Evolutionary conservation across 352 stramenopile genomes (phyloP).

Genomic region (Pythium folliculosum): DNA sequence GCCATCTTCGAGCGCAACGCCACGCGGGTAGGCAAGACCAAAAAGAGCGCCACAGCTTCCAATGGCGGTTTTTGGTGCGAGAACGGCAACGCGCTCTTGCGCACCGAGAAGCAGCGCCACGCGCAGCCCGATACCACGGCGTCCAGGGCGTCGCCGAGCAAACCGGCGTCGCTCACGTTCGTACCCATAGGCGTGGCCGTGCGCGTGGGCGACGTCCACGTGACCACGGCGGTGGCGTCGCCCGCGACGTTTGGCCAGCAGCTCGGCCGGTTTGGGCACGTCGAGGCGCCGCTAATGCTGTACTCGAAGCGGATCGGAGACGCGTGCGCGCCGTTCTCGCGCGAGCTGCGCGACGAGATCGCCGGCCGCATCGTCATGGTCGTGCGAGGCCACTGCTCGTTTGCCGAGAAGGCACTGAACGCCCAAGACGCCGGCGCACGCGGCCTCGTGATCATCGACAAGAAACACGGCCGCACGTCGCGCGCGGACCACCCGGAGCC

Average conservation of each 20-base stretch:
- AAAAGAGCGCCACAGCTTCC: too few species aligned
- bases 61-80: slow-evolving; percentile 38
- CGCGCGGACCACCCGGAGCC: slow-evolving; percentile 29
- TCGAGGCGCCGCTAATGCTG: slow-evolving; percentile 65
- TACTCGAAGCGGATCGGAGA: slow-evolving; percentile 44
- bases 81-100: slow-evolving; percentile 49
- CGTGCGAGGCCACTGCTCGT: slow-evolving; percentile 68
- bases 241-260: slow-evolving; percentile 68
- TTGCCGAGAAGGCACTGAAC: slow-evolving; percentile 71
- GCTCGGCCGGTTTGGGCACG: slow-evolving; percentile 37
- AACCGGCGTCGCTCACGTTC: slow-evolving; percentile 17
- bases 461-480: slow-evolving; percentile 38
- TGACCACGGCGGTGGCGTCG: slow-evolving; percentile 68
- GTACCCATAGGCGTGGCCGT: slow-evolving; percentile 62
- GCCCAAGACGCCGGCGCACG: slow-evolving; percentile 58
- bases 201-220: slow-evolving; percentile 53
- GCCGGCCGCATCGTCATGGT: slow-evolving; percentile 72
- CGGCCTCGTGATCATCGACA: slow-evolving; percentile 75
- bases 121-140: not conserved
- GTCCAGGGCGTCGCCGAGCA: not conserved
- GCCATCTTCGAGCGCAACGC: slow-evolving; percentile 50
- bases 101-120: slow-evolving; percentile 30
- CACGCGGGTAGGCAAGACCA: not conserved
- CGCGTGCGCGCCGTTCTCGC: slow-evolving; percentile 44
- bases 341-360: slow-evolving; percentile 27